phyloP scores from a whole-genome alignment of 2,329 filamentous ascomycete genomes.

The Eurotiales sp. region DNA sequence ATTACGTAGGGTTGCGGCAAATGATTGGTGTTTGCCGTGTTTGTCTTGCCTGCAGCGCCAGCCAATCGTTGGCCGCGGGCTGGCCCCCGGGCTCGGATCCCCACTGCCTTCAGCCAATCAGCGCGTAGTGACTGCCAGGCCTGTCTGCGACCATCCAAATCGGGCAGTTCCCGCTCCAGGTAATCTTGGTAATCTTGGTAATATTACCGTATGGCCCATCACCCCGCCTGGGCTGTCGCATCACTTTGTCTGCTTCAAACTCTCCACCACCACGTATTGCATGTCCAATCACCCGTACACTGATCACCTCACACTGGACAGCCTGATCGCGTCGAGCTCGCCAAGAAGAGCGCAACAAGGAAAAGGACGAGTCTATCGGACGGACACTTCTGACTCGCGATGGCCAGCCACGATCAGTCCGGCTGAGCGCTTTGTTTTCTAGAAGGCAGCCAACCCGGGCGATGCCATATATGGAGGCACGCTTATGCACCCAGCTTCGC shows the following conservation, averaged over 20 bases:
- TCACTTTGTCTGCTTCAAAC: no score
- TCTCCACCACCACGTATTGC: no score
- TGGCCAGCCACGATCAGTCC: background rate
- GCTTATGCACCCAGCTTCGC: conserved; percentile 8
- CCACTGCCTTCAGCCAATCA: conserved; percentile 6
- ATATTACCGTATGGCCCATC: no score
- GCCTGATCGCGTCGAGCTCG: no score
- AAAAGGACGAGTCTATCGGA: no score
- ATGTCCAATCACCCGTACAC: no score
- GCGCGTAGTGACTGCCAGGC: background rate
- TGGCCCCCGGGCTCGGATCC: background rate
- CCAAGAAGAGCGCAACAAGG: no score
- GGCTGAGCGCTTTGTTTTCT: background rate
- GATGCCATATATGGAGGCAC: conserved; percentile 2
- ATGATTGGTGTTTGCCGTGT: conserved; percentile 8
- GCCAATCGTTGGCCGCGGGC: background rate
- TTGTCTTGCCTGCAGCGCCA: background rate
- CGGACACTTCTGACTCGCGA: conserved; percentile 1
- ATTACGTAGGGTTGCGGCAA: no score
- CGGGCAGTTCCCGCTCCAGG: no score
- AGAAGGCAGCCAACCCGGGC: conserved; percentile 9
- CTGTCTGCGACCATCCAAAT: conserved; percentile 4
- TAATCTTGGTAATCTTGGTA: no score
- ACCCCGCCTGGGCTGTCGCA: no score
- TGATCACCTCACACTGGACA: no score